These are phyloP conservation scores for Didymellaceae sp. DNA, from an alignment of 2,329 filamentous ascomycete genomes.

Conservation along the genomic window DNA sequence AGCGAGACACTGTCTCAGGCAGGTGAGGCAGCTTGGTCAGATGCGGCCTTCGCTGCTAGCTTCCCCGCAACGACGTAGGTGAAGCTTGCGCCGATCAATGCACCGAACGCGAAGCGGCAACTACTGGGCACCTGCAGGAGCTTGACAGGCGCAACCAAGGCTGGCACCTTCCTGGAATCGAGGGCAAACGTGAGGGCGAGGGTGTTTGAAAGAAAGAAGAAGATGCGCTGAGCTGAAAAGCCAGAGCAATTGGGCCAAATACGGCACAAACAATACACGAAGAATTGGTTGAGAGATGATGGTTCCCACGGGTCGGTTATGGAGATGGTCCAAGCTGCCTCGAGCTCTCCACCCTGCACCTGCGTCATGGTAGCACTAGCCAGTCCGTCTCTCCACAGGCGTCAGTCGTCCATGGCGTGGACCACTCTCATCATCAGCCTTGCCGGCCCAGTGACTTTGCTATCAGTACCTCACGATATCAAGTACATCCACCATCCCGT, in stretches of 20 bases:
- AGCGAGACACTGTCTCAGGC: neutral
- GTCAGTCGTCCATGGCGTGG: constrained; percentile 2
- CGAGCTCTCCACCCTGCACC: constrained; percentile 7
- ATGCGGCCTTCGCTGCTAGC: constrained; percentile 20
- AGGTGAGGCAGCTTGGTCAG: constrained; percentile 12
- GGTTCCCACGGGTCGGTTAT: constrained; percentile 8
- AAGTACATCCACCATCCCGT: neutral
- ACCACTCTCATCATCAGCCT: constrained; percentile 3
- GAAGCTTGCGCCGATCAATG: constrained; percentile 33
- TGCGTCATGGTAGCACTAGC: constrained; percentile 10
- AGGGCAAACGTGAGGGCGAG: neutral
- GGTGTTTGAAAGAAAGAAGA: neutral
- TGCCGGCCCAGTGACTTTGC: neutral
- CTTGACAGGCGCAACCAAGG: constrained; percentile 8
- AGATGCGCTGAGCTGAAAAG: constrained; percentile 4
- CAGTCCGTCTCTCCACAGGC: neutral
- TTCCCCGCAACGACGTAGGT: constrained; percentile 38
- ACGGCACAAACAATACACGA: constrained; percentile 18
- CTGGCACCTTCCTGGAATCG: neutral
- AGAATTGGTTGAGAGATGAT: constrained; percentile 22
- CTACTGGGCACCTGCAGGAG: constrained; percentile 26
- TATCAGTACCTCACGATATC: neutral
- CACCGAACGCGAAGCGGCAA: constrained; percentile 31
- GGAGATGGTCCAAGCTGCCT: constrained; percentile 7
- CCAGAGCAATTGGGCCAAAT: constrained; percentile 14